Percentiles rank a stretch among this genome's conserved stretches.
phyloP scores from a whole-genome alignment of 2,329 filamentous ascomycete species.

The Fusarium bactridioides region DNA sequence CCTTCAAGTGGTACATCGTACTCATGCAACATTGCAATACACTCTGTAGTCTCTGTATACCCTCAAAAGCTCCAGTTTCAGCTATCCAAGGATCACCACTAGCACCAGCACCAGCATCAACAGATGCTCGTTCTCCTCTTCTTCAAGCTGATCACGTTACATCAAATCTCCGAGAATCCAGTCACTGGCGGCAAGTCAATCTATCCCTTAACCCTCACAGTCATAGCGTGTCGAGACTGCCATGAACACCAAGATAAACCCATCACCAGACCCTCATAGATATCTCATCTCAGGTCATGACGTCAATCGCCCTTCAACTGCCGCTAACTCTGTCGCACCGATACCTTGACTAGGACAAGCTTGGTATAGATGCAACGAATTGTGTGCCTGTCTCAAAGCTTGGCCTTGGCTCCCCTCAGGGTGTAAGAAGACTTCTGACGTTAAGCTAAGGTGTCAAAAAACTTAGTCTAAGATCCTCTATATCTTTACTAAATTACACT shows the following conservation, averaged over 20 bases:
- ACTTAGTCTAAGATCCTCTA: too few relatives aligned
- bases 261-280: slow-evolving; percentile 23
- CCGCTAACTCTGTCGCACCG: slow-evolving; percentile 9
- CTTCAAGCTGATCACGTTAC: neutral
- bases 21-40: neutral
- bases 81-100: slow-evolving; percentile 23
- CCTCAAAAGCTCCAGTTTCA: slow-evolving; percentile 8
- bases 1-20: neutral
- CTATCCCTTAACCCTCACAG: neutral
- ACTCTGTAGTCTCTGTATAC: neutral
- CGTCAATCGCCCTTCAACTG: slow-evolving; percentile 22
- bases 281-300: slow-evolving; percentile 9
- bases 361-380: slow-evolving; percentile 5
- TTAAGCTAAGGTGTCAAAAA: too few relatives aligned
- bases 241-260: slow-evolving; percentile 16
- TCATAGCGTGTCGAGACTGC: neutral
- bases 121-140: neutral
- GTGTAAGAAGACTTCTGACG: too few relatives aligned
- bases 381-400: neutral
- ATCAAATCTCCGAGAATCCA: neutral
- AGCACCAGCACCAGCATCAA: too few relatives aligned
- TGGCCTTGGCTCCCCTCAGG: neutral
- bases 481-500: too few relatives aligned
- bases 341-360: slow-evolving; percentile 11
- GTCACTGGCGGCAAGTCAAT: neutral